Conservation (phyloP, 106 monocot species). For the Apostasia ramifera region DNA sequence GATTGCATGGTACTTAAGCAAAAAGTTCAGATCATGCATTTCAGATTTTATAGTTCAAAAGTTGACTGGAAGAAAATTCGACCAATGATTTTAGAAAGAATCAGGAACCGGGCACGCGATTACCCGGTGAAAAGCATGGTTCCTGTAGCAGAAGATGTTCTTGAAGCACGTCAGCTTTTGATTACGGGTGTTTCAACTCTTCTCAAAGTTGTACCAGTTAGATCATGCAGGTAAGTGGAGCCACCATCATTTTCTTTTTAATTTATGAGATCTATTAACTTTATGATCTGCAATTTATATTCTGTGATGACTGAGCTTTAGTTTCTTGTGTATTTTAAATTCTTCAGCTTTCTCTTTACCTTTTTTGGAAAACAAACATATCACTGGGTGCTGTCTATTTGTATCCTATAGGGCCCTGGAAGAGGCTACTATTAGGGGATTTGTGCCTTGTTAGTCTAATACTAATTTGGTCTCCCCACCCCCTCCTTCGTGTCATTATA, state of each 20-base stretch:
- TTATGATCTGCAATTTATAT: background rate
- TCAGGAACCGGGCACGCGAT: slow-evolving; percentile 54
- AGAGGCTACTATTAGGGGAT: too few relatives aligned
- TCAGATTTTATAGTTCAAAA: slow-evolving; percentile 48
- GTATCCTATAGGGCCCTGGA: too few relatives aligned
- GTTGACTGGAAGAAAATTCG: slow-evolving; percentile 66
- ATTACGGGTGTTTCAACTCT: slow-evolving; percentile 53
- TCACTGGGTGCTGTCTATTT: too few relatives aligned
- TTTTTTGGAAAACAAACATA: too few relatives aligned
- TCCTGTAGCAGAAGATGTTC: slow-evolving; percentile 68
- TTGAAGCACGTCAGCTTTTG: slow-evolving; percentile 47
- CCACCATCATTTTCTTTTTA: background rate
- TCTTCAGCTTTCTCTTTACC: too few relatives aligned
- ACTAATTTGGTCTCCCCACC: too few relatives aligned
- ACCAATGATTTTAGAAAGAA: slow-evolving; percentile 92
- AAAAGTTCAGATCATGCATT: background rate
- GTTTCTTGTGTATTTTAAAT: too few relatives aligned
- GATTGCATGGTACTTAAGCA: too few relatives aligned
- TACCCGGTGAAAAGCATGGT: slow-evolving; percentile 73
- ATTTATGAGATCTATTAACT: background rate
- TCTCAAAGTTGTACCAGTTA: slow-evolving; percentile 47
- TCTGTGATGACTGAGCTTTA: too few relatives aligned
- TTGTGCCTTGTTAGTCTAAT: too few relatives aligned
- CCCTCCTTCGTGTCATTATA: too few relatives aligned
- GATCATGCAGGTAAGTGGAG: slow-evolving; percentile 74